These are phyloP conservation scores for Tetrahymena borealis DNA, from an alignment of 73 alveolate genomes.

Conservation along the genomic window DNA sequence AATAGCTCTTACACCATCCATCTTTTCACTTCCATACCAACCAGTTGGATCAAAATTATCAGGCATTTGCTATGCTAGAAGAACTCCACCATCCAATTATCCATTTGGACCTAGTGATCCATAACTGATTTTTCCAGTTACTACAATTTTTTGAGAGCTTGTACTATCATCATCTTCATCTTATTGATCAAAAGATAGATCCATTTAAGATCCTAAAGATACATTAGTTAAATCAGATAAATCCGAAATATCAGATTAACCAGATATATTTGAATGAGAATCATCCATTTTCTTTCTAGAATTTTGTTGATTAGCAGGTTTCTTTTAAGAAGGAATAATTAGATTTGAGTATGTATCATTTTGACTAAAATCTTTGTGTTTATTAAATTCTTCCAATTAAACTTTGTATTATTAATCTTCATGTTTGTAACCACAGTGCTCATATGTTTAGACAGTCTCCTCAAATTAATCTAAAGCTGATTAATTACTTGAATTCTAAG, in stretches of 20 bases:
- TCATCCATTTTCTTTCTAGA: neutral
- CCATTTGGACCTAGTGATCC: constrained; percentile 18
- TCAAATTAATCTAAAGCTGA: neutral
- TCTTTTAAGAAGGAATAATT: too few species aligned
- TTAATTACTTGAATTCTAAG: neutral
- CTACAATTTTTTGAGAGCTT: neutral
- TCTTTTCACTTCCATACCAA: constrained; percentile 67
- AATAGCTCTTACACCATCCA: constrained; percentile 74
- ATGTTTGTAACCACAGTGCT: neutral
- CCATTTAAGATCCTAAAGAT: neutral
- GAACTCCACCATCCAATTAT: neutral
- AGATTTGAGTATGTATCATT: too few species aligned
- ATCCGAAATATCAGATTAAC: neutral
- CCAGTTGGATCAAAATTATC: constrained; percentile 65
- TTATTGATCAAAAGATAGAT: neutral
- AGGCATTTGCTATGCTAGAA: constrained; percentile 54
- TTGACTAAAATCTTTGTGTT: too few species aligned
- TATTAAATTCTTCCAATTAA: neutral
- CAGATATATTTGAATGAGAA: neutral
- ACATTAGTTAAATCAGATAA: neutral
- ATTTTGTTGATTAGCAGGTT: neutral
- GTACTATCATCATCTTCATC: neutral
- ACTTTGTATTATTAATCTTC: neutral
- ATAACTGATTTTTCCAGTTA: neutral
- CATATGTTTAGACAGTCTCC: neutral